These are phyloP conservation scores for Glebionis coronaria DNA, from an alignment of 129 eudicot species.

Conservation along the genomic window DNA sequence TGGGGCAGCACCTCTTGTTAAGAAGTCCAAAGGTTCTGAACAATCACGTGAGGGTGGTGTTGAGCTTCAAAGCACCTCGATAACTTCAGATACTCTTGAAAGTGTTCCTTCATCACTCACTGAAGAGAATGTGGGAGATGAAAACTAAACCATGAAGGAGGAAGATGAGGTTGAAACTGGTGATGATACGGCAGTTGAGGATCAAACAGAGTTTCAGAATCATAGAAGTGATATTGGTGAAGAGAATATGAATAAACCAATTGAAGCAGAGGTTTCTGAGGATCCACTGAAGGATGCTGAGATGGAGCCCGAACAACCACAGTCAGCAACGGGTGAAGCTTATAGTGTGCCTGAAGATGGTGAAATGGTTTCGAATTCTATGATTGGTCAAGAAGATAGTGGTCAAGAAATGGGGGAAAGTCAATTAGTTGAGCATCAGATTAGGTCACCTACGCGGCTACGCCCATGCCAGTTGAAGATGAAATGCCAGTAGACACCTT, in stretches of 20 bases:
- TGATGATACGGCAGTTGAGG: too few relatives aligned
- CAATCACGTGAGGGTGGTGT: constrained; percentile 36
- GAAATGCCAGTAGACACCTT: constrained; percentile 21
- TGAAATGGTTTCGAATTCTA: constrained; percentile 49
- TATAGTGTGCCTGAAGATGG: constrained; percentile 88
- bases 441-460: constrained; percentile 37
- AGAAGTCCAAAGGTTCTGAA: constrained; percentile 63
- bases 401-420: constrained; percentile 46
- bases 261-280: too few relatives aligned
- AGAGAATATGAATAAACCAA: too few relatives aligned
- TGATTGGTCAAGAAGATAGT: constrained; percentile 37
- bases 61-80: constrained; percentile 36
- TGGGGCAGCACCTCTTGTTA: constrained; percentile 36
- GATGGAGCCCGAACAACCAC: constrained; percentile 41
- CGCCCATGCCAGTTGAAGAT: constrained; percentile 48
- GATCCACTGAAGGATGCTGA: too few relatives aligned
- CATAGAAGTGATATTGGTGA: too few relatives aligned
- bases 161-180: too few relatives aligned
- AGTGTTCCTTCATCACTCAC: constrained; percentile 4
- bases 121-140: constrained; percentile 49
- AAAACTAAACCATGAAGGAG: constrained; percentile 28
- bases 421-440: too few relatives aligned
- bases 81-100: constrained; percentile 38
- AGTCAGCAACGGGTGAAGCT: constrained; percentile 41
- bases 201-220: too few relatives aligned